Evolutionary conservation across 306 rosid genomes (phyloP), one percentile per base, ranked within the genome.

Genomic region (Dalbergia oliveri): DNA sequence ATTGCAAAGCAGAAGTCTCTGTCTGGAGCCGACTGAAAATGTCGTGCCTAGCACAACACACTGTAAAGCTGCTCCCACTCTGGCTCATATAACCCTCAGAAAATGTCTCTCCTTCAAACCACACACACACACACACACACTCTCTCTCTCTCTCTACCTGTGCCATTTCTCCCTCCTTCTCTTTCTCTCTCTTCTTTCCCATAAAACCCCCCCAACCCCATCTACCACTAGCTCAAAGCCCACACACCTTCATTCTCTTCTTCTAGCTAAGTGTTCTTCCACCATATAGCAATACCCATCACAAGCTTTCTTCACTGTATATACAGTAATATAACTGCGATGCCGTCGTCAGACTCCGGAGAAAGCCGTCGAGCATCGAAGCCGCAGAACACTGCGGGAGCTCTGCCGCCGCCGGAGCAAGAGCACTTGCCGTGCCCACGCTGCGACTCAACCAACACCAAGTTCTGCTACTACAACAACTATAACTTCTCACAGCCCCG

Each of bases 401-500:
- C 87, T 1, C 84, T 88, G 0, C 94, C 96, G 1, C 84, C 93
- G 11, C 86, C 96, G 12, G 99, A 95, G 76, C 98, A 93, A 77
- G 98, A 95, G 81, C 93, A 93, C 64, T 90, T 95, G 1, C 97
- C 97, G 0, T 95, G 99, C 51, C 99, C 99, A 0, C 90, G 99
- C 37, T 95, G 99, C 49, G 98, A 95, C 81, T 95, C 99, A 8
- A 90, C 91, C 51, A 95, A 95, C 87, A 95, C 99, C 63, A 95
- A 95, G 86, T 95, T 95, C 83, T 95, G 99, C 54, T 95, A 95
- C 89, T 93, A 95, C 78, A 95, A 95, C 86, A 95, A 95, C 92
- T 95, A 95, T 79, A 95, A 95, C 85, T 90, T 87, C 93, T 95
- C 99, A 10, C 99, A 95, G 88, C 99, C 99, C 0, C 97, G 99